Percentiles rank a stretch among this genome's conserved stretches.
Evolutionary conservation across 768 basidiomycete species (phyloP).

Genomic region (Phylloporus sp.): DNA sequence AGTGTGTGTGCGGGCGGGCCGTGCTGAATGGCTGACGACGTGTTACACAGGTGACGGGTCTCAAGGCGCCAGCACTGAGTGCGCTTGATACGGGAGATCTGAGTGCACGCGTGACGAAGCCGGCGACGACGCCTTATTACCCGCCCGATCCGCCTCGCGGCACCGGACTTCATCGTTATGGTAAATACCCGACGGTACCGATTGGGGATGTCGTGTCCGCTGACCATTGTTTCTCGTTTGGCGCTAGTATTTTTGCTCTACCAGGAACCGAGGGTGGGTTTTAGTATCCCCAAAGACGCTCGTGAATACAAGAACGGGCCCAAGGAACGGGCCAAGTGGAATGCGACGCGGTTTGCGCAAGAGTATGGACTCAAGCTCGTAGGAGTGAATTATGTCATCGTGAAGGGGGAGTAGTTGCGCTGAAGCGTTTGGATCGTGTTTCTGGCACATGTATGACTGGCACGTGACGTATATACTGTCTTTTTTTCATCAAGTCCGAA

Average conservation of each 20-base stretch:
- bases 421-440: not conserved
- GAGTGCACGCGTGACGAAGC: constrained; percentile 38
- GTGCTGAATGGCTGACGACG: constrained; percentile 1
- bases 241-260: constrained; percentile 53
- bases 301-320: constrained; percentile 42
- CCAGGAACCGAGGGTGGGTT: constrained; percentile 45
- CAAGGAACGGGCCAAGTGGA: constrained; percentile 50
- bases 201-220: not conserved
- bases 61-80: constrained; percentile 32
- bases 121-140: constrained; percentile 50
- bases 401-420: constrained; percentile 23
- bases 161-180: constrained; percentile 54
- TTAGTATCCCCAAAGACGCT: constrained; percentile 41
- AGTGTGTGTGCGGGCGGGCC: constrained; percentile 9
- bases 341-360: constrained; percentile 48
- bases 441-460: not conserved
- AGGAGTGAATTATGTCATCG: constrained; percentile 54
- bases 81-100: constrained; percentile 31
- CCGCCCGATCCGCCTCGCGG: constrained; percentile 53
- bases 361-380: constrained; percentile 50
- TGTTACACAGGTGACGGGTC: constrained; percentile 32
- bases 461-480: too few relatives aligned
- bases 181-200: constrained; percentile 29
- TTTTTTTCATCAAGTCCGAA: too few relatives aligned
- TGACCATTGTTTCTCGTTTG: not conserved